phyloP scores from a whole-genome alignment of 441 rosid species.

The Erysimum pusillum region DNA sequence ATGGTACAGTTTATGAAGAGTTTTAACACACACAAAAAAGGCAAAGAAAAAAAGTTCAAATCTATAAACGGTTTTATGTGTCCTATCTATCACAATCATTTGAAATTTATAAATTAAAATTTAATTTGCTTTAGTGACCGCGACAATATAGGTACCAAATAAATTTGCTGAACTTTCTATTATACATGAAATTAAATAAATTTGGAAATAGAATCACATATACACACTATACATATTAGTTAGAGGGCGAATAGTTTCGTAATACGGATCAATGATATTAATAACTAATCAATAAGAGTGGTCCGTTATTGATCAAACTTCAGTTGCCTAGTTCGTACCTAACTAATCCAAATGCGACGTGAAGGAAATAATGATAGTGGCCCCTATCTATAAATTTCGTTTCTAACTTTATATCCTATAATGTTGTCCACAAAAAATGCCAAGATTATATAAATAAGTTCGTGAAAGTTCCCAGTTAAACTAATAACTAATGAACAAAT shows the following conservation, averaged over 20 bases:
- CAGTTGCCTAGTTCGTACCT: slow-evolving; percentile 14
- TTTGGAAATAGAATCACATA: too few relatives aligned
- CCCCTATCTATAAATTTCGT: slow-evolving; percentile 3
- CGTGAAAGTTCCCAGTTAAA: not conserved
- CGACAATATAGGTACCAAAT: too few relatives aligned
- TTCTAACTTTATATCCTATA: slow-evolving; percentile 12
- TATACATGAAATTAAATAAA: too few relatives aligned
- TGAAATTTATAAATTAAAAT: too few relatives aligned
- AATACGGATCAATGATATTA: not conserved
- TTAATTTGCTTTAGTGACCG: too few relatives aligned
- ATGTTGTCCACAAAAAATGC: slow-evolving; percentile 22
- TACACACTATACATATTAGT: not conserved
- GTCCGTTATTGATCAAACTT: slow-evolving; percentile 18
- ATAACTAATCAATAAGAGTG: not conserved
- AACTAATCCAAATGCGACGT: slow-evolving; percentile 25
- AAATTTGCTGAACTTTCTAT: too few relatives aligned
- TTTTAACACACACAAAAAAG: too few relatives aligned
- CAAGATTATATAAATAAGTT: not conserved
- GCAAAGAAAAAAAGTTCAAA: too few relatives aligned
- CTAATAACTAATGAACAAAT: not conserved
- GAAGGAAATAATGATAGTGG: slow-evolving; percentile 17
- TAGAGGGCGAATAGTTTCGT: not conserved
- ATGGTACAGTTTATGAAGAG: too few relatives aligned
- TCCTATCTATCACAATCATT: too few relatives aligned
- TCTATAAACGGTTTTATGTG: too few relatives aligned